phyloP scores from a whole-genome alignment of 495 filamentous ascomycete genomes.

The Hypoxylon perforatum region DNA sequence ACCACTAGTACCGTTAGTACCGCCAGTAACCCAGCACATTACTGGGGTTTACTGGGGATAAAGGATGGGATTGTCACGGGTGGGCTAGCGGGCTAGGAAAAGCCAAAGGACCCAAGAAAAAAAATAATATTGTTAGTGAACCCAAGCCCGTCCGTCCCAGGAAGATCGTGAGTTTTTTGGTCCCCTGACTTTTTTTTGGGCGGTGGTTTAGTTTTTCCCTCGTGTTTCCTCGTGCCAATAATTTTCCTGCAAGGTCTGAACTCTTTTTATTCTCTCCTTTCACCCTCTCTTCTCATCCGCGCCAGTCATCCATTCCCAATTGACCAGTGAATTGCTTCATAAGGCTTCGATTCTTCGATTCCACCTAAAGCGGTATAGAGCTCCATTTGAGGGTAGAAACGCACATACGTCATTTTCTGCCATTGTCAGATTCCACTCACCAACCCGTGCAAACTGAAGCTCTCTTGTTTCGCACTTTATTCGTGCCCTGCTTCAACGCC shows the following conservation, averaged over 20 bases:
- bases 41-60: too few species aligned
- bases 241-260: slow-evolving; percentile 17
- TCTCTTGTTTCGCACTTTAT: slow-evolving; percentile 5
- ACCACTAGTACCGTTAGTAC: too few species aligned
- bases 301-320: slow-evolving; percentile 10
- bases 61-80: too few species aligned
- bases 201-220: slow-evolving; percentile 44
- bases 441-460: slow-evolving; percentile 34
- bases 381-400: slow-evolving; percentile 27
- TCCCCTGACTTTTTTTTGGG: slow-evolving; percentile 39
- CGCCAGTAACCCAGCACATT: too few species aligned
- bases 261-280: slow-evolving; percentile 18
- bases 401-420: slow-evolving; percentile 39
- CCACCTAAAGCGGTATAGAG: slow-evolving; percentile 37
- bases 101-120: slow-evolving; percentile 7
- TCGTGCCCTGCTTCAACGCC: slow-evolving; percentile 5
- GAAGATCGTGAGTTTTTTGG: slow-evolving; percentile 50
- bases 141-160: slow-evolving; percentile 25
- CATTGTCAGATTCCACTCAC: slow-evolving; percentile 26
- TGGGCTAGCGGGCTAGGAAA: slow-evolving; percentile 6
- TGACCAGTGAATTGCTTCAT: slow-evolving; percentile 3
- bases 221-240: slow-evolving; percentile 30
- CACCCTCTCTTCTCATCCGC: background rate
- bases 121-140: slow-evolving; percentile 37
- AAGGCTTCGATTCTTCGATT: slow-evolving; percentile 15